These are phyloP conservation scores for Ichthyophthirius multifiliis DNA, from an alignment of 169 alveolate genomes.

Conservation along the genomic window DNA sequence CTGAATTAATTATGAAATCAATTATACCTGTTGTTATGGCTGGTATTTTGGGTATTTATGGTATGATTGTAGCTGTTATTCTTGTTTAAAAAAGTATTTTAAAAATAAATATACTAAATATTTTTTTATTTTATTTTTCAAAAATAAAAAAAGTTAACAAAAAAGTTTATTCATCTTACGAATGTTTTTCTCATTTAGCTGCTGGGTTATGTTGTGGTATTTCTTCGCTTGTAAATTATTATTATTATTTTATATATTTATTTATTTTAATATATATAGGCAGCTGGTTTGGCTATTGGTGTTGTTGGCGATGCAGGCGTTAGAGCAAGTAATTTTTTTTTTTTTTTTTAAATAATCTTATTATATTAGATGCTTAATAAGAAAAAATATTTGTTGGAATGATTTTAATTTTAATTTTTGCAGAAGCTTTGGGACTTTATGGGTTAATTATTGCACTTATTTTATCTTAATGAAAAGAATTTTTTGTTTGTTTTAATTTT, in stretches of 20 bases:
- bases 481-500: no score
- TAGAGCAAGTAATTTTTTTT: slow-evolving; percentile 65
- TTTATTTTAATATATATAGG: slow-evolving; percentile 36
- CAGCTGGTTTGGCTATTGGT: slow-evolving; percentile 89
- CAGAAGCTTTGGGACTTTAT: slow-evolving; percentile 98
- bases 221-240: slow-evolving; percentile 63
- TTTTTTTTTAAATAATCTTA: background rate
- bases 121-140: background rate
- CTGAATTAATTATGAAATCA: slow-evolving; percentile 98
- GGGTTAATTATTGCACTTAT: slow-evolving; percentile 88
- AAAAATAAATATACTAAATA: background rate
- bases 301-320: slow-evolving; percentile 90
- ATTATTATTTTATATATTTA: background rate
- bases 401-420: slow-evolving; percentile 98
- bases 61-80: slow-evolving; percentile 94
- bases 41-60: slow-evolving; percentile 98
- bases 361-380: slow-evolving; percentile 92
- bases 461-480: slow-evolving; percentile 49
- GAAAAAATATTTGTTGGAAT: slow-evolving; percentile 97
- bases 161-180: slow-evolving; percentile 81
- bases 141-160: slow-evolving; percentile 45
- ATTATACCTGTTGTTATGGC: slow-evolving; percentile 99
- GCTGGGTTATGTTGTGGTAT: slow-evolving; percentile 96
- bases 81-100: slow-evolving; percentile 53
- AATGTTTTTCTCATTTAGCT: slow-evolving; percentile 96